Conservation (phyloP, 176 grass and related monocot genomes). For the Lolium multiflorum region DNA sequence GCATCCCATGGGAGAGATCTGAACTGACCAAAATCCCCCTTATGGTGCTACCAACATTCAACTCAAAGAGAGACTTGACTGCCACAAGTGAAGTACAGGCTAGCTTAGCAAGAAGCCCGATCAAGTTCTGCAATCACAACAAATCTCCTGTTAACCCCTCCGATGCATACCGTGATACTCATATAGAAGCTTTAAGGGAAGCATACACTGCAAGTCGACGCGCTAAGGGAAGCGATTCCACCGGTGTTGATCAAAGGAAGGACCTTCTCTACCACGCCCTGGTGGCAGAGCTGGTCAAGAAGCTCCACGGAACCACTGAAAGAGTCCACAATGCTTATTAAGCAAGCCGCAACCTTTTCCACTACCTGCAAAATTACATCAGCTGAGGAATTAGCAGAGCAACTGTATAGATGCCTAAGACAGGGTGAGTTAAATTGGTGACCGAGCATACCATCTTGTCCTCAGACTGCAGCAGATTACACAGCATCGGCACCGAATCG, state of each 20-base stretch:
- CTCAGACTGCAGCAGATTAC: constrained; percentile 79
- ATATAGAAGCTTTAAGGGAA: constrained; percentile 33
- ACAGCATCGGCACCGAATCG: constrained; percentile 69
- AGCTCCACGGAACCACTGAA: constrained; percentile 65
- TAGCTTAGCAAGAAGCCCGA: constrained; percentile 84
- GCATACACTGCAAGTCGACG: constrained; percentile 75
- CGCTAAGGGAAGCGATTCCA: constrained; percentile 56
- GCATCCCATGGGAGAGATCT: constrained; percentile 72
- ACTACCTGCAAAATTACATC: constrained; percentile 62
- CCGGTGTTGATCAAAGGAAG: constrained; percentile 69
- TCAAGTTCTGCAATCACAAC: constrained; percentile 66
- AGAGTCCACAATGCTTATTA: constrained; percentile 77
- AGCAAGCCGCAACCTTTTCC: constrained; percentile 78
- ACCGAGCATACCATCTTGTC: constrained; percentile 64
- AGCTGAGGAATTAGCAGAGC: constrained; percentile 27
- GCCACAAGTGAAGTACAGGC: constrained; percentile 79
- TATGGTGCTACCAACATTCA: constrained; percentile 77
- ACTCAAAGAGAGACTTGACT: constrained; percentile 85
- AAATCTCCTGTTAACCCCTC: constrained; percentile 38
- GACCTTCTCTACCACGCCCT: constrained; percentile 67
- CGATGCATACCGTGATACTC: not conserved
- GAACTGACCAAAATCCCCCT: constrained; percentile 75
- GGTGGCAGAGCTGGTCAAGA: constrained; percentile 79
- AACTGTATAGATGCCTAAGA: constrained; percentile 14
- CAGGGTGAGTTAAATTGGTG: not conserved